Evolutionary conservation across 176 grass and related monocot species (phyloP).

Genomic region (Ananas comosus): DNA sequence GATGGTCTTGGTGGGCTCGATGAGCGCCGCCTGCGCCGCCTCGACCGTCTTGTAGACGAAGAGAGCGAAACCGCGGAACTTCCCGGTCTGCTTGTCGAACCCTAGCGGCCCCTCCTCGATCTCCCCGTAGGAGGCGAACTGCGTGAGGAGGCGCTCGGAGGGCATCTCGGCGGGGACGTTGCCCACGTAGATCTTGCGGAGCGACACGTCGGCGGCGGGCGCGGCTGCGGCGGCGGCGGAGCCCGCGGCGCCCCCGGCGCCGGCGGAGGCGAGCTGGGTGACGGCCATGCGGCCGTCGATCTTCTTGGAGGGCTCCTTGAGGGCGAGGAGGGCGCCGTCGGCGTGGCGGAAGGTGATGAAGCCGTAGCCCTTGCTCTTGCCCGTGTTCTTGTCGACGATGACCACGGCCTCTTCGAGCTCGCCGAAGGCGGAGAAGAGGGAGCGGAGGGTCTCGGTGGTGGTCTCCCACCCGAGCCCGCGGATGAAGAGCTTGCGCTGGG

Average conservation of each 20-base stretch:
- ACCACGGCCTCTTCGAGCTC: conserved; percentile 85
- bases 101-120: conserved; percentile 96
- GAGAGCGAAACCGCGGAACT: conserved; percentile 76
- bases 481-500: conserved; percentile 92
- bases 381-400: conserved; percentile 77
- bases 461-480: conserved; percentile 93
- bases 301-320: conserved; percentile 96
- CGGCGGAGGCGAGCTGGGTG: conserved; percentile 79
- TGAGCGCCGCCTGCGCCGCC: conserved; percentile 63
- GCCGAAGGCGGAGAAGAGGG: conserved; percentile 74
- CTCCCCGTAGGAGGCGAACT: conserved; percentile 73
- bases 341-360: conserved; percentile 95
- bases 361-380: conserved; percentile 81
- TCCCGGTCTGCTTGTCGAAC: conserved; percentile 91
- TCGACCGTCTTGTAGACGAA: conserved; percentile 93
- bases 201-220: conserved; percentile 42
- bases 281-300: conserved; percentile 90
- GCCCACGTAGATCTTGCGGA: conserved; percentile 91
- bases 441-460: conserved; percentile 65
- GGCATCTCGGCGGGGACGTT: conserved; percentile 87
- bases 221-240: conserved; percentile 25
- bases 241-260: conserved; percentile 29
- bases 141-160: conserved; percentile 65
- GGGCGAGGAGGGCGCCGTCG: conserved; percentile 74
- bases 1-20: conserved; percentile 67